A percentile compares a stretch with the other conserved stretches of the same genome.
These are phyloP conservation scores for Backusella australiensis DNA, from an alignment of 192 early-diverging fungal genomes.

Conservation along the genomic window DNA sequence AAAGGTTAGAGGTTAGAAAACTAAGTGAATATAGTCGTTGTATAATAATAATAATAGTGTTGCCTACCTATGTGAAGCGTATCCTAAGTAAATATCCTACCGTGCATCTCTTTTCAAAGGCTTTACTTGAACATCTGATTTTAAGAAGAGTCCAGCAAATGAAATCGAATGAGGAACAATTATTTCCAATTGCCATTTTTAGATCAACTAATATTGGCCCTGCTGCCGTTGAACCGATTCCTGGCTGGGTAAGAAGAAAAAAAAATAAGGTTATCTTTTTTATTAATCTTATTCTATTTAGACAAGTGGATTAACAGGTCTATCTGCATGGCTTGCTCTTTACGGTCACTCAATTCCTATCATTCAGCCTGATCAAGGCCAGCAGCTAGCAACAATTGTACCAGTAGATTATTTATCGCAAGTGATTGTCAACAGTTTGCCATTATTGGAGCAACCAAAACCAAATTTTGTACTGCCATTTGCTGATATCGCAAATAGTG, in stretches of 20 bases:
- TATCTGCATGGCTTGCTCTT: conserved; percentile 19
- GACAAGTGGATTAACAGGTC: conserved; percentile 28
- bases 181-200: conserved; percentile 32
- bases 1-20: conserved; percentile 24
- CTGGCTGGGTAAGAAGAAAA: conserved; percentile 23
- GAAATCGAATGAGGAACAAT: conserved; percentile 20
- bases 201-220: conserved; percentile 25
- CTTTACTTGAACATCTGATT: conserved; percentile 44
- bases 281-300: background rate
- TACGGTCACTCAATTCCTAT: conserved; percentile 20
- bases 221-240: conserved; percentile 23
- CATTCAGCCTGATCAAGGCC: conserved; percentile 23
- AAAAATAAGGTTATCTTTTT: background rate
- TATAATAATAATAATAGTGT: conserved; percentile 17
- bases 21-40: background rate
- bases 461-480: conserved; percentile 2
- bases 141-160: conserved; percentile 30
- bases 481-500: background rate
- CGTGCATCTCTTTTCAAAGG: conserved; percentile 46
- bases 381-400: conserved; percentile 15
- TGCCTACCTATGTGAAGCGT: conserved; percentile 2
- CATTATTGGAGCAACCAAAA: conserved; percentile 1
- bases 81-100: conserved; percentile 40
- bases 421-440: conserved; percentile 10
- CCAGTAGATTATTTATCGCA: conserved; percentile 32